A percentile compares a stretch with the other conserved stretches of the same genome.
Conservation (phyloP, 352 stramenopile species). For the Discostella stelligera region DNA sequence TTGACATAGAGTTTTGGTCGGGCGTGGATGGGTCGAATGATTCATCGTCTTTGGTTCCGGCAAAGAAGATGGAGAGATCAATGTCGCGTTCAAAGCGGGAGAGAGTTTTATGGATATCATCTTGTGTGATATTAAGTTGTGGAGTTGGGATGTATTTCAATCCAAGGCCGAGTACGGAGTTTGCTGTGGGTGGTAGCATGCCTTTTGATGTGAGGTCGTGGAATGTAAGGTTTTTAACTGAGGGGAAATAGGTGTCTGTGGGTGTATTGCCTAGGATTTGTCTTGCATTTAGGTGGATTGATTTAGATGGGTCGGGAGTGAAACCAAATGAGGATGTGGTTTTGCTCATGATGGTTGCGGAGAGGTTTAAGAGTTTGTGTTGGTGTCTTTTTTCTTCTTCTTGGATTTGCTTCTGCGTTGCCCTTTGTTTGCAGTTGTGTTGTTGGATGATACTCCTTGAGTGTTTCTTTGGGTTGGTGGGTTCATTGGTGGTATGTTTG, state of each 20-base stretch:
- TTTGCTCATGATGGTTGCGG: no score
- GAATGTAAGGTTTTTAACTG: constrained; percentile 4
- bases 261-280: no score
- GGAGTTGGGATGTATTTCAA: constrained; percentile 18
- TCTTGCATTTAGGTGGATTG: no score
- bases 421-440: no score
- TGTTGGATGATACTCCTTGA: no score
- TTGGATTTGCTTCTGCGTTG: no score
- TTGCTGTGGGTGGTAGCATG: neutral
- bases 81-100: constrained; percentile 7
- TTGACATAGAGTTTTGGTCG: neutral
- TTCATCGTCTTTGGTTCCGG: neutral
- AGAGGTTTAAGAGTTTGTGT: no score
- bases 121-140: neutral
- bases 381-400: no score
- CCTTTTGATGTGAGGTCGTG: constrained; percentile 15
- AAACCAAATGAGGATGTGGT: neutral
- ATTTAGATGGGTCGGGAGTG: constrained; percentile 1
- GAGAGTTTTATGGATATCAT: neutral
- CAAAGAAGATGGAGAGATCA: neutral
- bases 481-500: no score
- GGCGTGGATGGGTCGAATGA: neutral
- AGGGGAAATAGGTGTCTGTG: neutral
- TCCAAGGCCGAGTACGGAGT: constrained; percentile 5
- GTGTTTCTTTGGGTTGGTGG: no score